These are phyloP conservation scores for Aureobasidium sp. DNA, from an alignment of 2,329 filamentous ascomycete species.

Conservation along the genomic window DNA sequence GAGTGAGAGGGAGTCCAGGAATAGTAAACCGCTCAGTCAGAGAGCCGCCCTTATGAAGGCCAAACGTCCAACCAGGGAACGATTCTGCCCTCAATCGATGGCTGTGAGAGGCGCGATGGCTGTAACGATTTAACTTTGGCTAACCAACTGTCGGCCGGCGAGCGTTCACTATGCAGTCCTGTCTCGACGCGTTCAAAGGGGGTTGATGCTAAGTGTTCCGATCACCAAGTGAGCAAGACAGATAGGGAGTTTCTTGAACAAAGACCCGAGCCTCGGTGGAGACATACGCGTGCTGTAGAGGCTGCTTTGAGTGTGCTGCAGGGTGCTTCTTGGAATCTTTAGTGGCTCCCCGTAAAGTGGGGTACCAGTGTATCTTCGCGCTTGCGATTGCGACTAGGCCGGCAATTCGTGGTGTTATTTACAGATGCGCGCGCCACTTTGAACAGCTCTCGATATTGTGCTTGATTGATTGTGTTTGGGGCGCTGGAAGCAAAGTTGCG, in stretches of 20 bases:
- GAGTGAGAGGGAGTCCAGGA: neutral
- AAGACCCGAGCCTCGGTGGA: neutral
- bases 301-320: neutral
- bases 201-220: neutral
- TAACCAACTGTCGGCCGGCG: neutral
- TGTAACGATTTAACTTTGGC: neutral
- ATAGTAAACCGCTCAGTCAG: neutral
- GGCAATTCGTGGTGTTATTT: neutral
- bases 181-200: slow-evolving; percentile 7
- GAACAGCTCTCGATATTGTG: neutral
- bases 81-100: neutral
- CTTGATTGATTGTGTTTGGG: neutral
- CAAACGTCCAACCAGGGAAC: neutral
- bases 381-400: neutral
- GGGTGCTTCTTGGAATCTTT: neutral
- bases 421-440: neutral
- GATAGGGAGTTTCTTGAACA: neutral
- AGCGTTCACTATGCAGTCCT: neutral
- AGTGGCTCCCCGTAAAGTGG: neutral
- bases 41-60: neutral
- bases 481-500: neutral
- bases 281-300: neutral
- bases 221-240: neutral
- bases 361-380: neutral
- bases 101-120: neutral